A percentile compares a stretch with the other conserved stretches of the same genome.
phyloP scores from a whole-genome alignment of 768 basidiomycete genomes.

The Amanita fuliginea region DNA sequence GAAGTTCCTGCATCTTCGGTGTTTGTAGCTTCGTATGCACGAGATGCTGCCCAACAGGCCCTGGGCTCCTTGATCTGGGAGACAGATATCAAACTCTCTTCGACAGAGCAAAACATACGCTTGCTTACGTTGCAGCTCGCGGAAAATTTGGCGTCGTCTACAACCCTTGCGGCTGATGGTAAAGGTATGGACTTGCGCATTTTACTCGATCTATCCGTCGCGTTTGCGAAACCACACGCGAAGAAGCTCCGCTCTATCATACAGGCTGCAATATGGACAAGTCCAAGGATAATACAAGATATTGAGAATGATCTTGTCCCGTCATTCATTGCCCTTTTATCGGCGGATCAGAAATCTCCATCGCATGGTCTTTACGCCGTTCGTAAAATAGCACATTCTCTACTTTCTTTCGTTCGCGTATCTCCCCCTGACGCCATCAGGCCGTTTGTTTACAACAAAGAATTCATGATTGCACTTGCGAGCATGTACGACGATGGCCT shows the following conservation, averaged over 20 bases:
- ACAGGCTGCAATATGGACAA: constrained; percentile 23
- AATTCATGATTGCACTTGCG: constrained; percentile 47
- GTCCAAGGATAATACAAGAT: constrained; percentile 19
- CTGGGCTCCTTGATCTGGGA: constrained; percentile 56
- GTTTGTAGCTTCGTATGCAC: constrained; percentile 49
- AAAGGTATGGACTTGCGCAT: constrained; percentile 36
- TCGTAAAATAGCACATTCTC: constrained; percentile 50
- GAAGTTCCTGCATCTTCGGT: constrained; percentile 30
- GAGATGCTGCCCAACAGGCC: constrained; percentile 39
- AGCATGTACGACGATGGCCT: constrained; percentile 51
- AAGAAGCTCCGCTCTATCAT: constrained; percentile 36
- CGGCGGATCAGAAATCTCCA: constrained; percentile 22
- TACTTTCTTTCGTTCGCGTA: constrained; percentile 41
- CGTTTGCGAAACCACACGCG: constrained; percentile 34
- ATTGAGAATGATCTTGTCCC: constrained; percentile 40
- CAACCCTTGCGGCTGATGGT: constrained; percentile 11
- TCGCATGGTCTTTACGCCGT: constrained; percentile 48
- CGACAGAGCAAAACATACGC: constrained; percentile 31
- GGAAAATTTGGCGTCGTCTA: constrained; percentile 32
- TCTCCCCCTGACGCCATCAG: constrained; percentile 37
- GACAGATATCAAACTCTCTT: constrained; percentile 12
- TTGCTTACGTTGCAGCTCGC: constrained; percentile 43
- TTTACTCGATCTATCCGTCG: constrained; percentile 53
- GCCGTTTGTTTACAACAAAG: constrained; percentile 38
- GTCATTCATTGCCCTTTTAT: constrained; percentile 42